Conservation (phyloP, 495 filamentous ascomycete genomes). For the Amphirosellinia nigrospora region DNA sequence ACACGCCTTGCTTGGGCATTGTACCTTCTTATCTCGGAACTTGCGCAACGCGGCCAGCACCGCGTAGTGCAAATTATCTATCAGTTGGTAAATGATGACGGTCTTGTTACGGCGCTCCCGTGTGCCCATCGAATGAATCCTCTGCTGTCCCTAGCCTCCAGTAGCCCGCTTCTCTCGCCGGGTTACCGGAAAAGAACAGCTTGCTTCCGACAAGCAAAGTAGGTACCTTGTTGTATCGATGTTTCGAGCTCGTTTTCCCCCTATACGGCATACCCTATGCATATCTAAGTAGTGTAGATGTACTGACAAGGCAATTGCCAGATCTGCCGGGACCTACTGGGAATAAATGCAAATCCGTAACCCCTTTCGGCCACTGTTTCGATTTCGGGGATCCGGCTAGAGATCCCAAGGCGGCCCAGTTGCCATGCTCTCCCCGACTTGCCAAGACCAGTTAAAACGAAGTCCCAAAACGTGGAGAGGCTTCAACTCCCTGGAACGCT, state of each 20-base stretch:
- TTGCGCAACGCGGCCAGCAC: conserved; percentile 16
- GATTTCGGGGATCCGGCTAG: conserved; percentile 14
- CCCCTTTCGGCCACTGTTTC: not conserved
- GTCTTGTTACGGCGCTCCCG: conserved; percentile 1
- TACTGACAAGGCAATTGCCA: not conserved
- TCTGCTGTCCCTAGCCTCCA: no score
- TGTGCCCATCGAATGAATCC: not conserved
- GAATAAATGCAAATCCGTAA: conserved; percentile 4
- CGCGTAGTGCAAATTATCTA: not conserved
- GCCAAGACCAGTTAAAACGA: not conserved
- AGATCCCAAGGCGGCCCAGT: not conserved
- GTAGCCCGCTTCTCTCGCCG: not conserved
- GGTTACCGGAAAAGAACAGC: conserved; percentile 14
- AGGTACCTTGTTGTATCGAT: not conserved
- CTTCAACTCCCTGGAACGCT: conserved; percentile 13
- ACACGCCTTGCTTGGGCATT: not conserved
- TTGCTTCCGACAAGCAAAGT: conserved; percentile 11
- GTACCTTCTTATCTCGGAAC: conserved; percentile 24
- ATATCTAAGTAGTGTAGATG: not conserved
- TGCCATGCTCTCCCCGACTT: not conserved
- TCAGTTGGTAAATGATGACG: conserved; percentile 7
- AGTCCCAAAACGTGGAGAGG: conserved; percentile 14
- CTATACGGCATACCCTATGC: not conserved
- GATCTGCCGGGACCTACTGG: not conserved
- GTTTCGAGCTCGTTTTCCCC: not conserved